A percentile compares a stretch with the other conserved stretches of the same genome.
Conservation (phyloP, 2,329 filamentous ascomycete species). For the Zymoseptoria crescenta region DNA sequence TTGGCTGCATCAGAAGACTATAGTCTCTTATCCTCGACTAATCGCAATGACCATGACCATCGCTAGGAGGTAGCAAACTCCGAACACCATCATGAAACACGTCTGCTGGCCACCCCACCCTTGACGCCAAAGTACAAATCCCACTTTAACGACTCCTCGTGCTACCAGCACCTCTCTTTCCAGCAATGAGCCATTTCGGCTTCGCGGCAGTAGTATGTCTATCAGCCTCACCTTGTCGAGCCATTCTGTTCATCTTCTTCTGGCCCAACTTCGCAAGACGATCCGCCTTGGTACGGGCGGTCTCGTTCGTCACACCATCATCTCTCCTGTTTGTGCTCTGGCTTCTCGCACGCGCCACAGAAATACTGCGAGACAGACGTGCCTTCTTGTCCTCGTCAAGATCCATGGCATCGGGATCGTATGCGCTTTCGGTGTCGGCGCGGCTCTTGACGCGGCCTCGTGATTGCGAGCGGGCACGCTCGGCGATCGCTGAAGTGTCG, state of each 20-base stretch:
- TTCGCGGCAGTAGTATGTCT: conserved; percentile 74
- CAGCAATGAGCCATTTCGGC: conserved; percentile 85
- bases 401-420: conserved; percentile 59
- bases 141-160: conserved; percentile 38
- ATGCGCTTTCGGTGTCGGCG: conserved; percentile 41
- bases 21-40: neutral
- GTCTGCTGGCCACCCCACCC: neutral
- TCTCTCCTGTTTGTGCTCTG: conserved; percentile 62
- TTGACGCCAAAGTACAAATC: neutral
- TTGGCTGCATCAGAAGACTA: neutral
- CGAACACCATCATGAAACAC: neutral
- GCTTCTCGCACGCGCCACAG: conserved; percentile 61
- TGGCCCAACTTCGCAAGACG: conserved; percentile 81
- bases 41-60: neutral
- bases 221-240: conserved; percentile 92
- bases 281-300: conserved; percentile 68
- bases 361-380: conserved; percentile 44
- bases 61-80: neutral
- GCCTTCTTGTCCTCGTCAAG: conserved; percentile 36
- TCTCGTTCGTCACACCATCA: conserved; percentile 66
- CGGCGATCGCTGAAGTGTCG: conserved; percentile 67
- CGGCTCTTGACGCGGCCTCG: conserved; percentile 62
- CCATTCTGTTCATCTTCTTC: conserved; percentile 98
- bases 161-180: conserved; percentile 92
- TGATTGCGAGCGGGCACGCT: conserved; percentile 63